Conservation (phyloP, 495 filamentous ascomycete species). For the Podospora pseudopauciseta region DNA sequence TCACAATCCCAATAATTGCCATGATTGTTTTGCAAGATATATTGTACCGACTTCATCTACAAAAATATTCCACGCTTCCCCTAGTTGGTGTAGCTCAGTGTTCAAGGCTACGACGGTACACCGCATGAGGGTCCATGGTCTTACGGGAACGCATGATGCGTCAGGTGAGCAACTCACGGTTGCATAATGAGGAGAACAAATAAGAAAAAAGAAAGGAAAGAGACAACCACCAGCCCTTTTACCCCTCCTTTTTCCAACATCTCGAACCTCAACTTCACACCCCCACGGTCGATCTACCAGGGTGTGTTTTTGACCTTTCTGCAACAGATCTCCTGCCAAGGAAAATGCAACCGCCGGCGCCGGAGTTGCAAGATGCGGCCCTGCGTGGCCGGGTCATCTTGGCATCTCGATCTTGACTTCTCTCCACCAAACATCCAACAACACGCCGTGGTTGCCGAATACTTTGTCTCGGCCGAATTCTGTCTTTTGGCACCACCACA, state of each 20-base stretch:
- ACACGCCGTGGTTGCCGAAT: background rate
- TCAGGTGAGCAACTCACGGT: slow-evolving; percentile 5
- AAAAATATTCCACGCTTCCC: background rate
- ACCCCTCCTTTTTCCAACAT: slow-evolving; percentile 1
- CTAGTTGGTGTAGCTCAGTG: background rate
- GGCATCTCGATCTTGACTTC: background rate
- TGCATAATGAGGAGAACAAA: background rate
- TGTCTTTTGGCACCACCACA: background rate
- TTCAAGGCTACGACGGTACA: background rate
- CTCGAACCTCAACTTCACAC: background rate
- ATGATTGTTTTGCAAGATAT: background rate
- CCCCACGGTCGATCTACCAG: background rate
- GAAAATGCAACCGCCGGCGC: slow-evolving; percentile 9
- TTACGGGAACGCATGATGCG: background rate
- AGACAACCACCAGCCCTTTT: background rate
- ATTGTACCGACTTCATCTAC: background rate
- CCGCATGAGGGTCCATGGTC: background rate
- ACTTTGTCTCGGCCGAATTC: background rate
- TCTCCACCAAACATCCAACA: background rate
- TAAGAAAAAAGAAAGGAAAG: background rate
- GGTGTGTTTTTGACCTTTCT: slow-evolving; percentile 1
- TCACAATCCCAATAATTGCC: background rate
- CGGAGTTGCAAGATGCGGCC: slow-evolving; percentile 1
- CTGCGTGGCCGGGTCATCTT: background rate
- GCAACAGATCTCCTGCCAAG: background rate